Conservation (phyloP, 495 filamentous ascomycete genomes). For the Durotheca rogersii region DNA sequence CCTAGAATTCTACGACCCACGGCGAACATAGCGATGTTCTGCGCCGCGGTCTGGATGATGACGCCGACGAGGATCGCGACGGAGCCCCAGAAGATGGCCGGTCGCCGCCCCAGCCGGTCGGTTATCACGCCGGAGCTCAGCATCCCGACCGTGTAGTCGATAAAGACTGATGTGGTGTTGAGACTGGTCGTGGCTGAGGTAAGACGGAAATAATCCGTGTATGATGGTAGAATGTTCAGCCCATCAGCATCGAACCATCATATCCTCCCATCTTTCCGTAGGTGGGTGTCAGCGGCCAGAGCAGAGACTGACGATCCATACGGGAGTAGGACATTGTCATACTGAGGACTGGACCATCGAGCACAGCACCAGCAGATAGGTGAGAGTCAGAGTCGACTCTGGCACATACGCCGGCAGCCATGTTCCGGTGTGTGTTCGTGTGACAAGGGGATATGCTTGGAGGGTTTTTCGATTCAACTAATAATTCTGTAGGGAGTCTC, state of each 20-base stretch:
- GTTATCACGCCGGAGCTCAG: slow-evolving; percentile 39
- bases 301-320: slow-evolving; percentile 66
- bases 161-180: slow-evolving; percentile 50
- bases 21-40: slow-evolving; percentile 52
- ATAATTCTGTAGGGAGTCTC: no score
- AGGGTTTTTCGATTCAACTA: not conserved
- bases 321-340: not conserved
- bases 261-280: slow-evolving; percentile 44
- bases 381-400: slow-evolving; percentile 43
- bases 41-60: slow-evolving; percentile 49
- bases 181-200: slow-evolving; percentile 45
- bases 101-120: slow-evolving; percentile 48
- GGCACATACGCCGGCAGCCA: slow-evolving; percentile 58
- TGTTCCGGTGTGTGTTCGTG: slow-evolving; percentile 44
- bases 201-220: slow-evolving; percentile 52
- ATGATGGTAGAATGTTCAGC: slow-evolving; percentile 52
- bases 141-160: slow-evolving; percentile 45
- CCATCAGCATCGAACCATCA: slow-evolving; percentile 54
- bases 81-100: slow-evolving; percentile 48
- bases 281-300: slow-evolving; percentile 68
- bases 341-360: slow-evolving; percentile 52
- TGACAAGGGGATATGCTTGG: slow-evolving; percentile 32
- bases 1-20: slow-evolving; percentile 47
- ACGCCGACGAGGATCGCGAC: slow-evolving; percentile 47
- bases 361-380: slow-evolving; percentile 46